phyloP scores from a whole-genome alignment of 768 basidiomycete genomes.

The Tylopilus intermedius region DNA sequence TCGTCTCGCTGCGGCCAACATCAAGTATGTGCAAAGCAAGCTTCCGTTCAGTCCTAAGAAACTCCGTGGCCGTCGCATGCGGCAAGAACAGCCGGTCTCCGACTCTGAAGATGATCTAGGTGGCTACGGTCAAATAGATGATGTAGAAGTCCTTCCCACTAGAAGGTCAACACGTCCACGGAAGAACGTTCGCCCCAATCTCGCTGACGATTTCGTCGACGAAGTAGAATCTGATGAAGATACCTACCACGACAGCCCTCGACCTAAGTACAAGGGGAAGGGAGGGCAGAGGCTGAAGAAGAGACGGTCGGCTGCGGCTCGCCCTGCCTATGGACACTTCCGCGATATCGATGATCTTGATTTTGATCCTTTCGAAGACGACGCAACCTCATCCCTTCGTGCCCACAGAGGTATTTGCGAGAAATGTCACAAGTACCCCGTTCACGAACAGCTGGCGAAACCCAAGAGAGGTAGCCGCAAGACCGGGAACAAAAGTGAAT shows the following conservation, averaged over 20 bases:
- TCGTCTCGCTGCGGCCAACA: constrained; percentile 9
- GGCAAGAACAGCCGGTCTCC: constrained; percentile 20
- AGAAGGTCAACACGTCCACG: constrained; percentile 49
- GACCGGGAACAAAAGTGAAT: constrained; percentile 44
- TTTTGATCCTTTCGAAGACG: constrained; percentile 46
- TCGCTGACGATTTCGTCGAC: constrained; percentile 26
- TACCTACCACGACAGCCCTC: constrained; percentile 30
- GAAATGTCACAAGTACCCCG: constrained; percentile 60
- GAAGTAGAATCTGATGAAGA: constrained; percentile 32
- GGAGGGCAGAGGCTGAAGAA: constrained; percentile 20
- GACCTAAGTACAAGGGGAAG: constrained; percentile 3
- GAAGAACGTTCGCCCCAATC: constrained; percentile 35
- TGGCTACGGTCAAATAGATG: constrained; percentile 32
- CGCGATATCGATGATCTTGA: constrained; percentile 39
- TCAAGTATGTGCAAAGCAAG: constrained; percentile 21
- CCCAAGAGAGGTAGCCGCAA: constrained; percentile 38
- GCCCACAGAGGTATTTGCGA: constrained; percentile 64
- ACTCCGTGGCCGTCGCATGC: constrained; percentile 36
- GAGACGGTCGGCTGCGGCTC: constrained; percentile 33
- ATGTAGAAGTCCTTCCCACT: constrained; percentile 19
- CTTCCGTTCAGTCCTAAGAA: constrained; percentile 70
- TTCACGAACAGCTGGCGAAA: constrained; percentile 48
- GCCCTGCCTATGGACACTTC: constrained; percentile 48
- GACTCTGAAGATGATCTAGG: constrained; percentile 41
- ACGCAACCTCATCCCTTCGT: constrained; percentile 51